Evolutionary conservation across 805 yeast genomes (phyloP), one percentile per base, ranked within the genome.

Genomic region (Starmerella bombi): DNA sequence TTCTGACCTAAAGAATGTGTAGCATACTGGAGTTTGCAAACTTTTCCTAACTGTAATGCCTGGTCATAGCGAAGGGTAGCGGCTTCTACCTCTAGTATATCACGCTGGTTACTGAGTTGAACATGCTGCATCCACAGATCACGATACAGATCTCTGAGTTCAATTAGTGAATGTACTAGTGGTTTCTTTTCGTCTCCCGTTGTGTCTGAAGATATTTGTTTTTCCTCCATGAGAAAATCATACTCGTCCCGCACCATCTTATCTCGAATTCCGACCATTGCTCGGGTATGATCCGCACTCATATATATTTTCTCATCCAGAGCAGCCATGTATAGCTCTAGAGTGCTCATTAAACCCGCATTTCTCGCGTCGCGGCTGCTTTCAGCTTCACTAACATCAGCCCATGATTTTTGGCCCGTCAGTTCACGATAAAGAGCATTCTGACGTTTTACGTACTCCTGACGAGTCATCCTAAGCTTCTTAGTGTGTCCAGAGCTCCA

Each of bases 251-350:
- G 34, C 17, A 47, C 42, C n/a, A 31, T 36, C 23, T 38, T 16
- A 22, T 47, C 50, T 6, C 46, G 38, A 14, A 45, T 30, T 19
- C 50, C 50, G 18, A 47, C 32, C 38, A 40, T 39, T 4, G 50
- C 46, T 3, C 50, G 39, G 22, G 44, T 18, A 39, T 45, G 46
- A 38, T 43, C 47, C 3, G 49, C 52, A 36, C 52, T 51, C 40
- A 53, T 46, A 41, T 51, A 53, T 8, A 46, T 35, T 19, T 45
- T 47, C 42, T 51, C 56, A 38, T 56, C 60, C 25, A 53, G 41
- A 3, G 50, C 50, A n/a, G 58, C 57, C 40, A 55, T 36, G 32
- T 50, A 46, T 2, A 52, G 39, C 40, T 52, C 53, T 29, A 52
- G 40, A 22, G 48, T 45, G 14, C 43, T 36, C 31, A 40, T 35